A percentile compares a stretch with the other conserved stretches of the same genome.
phyloP scores from a whole-genome alignment of 2,329 filamentous ascomycete species.

The Penicillium occitanis region DNA sequence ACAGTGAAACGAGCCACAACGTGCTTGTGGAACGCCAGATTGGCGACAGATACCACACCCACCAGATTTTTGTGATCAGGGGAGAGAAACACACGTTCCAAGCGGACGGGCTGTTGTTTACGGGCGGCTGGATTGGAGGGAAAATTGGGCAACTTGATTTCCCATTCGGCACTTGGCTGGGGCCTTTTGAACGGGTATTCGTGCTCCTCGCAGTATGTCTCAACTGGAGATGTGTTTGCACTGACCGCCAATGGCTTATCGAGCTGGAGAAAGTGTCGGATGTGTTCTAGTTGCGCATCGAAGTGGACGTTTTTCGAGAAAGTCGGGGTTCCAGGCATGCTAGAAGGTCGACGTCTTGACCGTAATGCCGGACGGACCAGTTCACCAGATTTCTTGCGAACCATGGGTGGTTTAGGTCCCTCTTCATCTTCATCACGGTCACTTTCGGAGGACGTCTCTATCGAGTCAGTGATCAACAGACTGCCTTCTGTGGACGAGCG shows the following conservation, averaged over 20 bases:
- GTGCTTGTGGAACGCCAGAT: constrained; percentile 83
- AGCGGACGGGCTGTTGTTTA: constrained; percentile 63
- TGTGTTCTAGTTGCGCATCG: constrained; percentile 92
- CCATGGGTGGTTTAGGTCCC: constrained; percentile 76
- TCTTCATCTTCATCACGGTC: constrained; percentile 58
- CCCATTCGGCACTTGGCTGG: constrained; percentile 71
- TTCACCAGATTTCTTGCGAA: constrained; percentile 97
- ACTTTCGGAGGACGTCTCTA: constrained; percentile 39
- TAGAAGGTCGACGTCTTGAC: constrained; percentile 75
- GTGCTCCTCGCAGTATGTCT: constrained; percentile 78
- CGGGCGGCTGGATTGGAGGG: constrained; percentile 63
- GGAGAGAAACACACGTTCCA: constrained; percentile 86
- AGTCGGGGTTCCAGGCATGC: constrained; percentile 95
- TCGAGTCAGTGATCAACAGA: constrained; percentile 46
- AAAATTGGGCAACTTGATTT: constrained; percentile 82
- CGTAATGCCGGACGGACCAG: constrained; percentile 89
- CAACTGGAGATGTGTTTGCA: constrained; percentile 85
- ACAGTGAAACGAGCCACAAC: constrained; percentile 93
- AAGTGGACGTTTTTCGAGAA: constrained; percentile 98
- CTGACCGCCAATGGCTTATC: constrained; percentile 95
- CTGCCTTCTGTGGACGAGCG: constrained; percentile 53
- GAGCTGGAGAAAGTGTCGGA: constrained; percentile 90
- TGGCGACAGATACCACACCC: constrained; percentile 80
- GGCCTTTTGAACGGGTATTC: constrained; percentile 79
- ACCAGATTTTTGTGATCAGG: constrained; percentile 82